phyloP scores from a whole-genome alignment of 345 rosid species.

The Rhodomyrtus tomentosa region DNA sequence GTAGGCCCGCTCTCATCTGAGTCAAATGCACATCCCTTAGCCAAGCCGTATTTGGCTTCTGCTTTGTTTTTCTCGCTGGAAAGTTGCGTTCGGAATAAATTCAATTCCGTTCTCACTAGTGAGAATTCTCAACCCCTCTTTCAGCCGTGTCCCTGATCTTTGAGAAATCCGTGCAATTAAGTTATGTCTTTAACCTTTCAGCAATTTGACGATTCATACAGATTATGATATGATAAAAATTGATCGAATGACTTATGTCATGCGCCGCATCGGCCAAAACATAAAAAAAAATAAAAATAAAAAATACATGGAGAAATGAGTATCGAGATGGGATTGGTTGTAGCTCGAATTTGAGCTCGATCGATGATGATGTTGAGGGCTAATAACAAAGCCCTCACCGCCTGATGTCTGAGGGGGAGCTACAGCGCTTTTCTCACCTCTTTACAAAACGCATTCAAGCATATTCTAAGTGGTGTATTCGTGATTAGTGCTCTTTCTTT shows the following conservation, averaged over 20 bases:
- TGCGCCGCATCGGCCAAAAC: not conserved
- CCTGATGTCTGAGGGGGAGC: not conserved
- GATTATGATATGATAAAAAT: not conserved
- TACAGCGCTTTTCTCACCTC: rapidly evolving
- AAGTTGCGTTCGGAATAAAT: not conserved
- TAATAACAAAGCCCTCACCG: no score
- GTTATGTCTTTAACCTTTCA: not conserved
- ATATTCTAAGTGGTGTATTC: no score
- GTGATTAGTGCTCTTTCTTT: not conserved
- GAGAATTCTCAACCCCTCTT: not conserved
- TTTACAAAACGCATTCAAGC: rapidly evolving
- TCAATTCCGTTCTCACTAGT: not conserved
- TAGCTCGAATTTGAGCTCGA: no score
- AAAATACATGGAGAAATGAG: no score
- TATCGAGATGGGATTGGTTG: no score
- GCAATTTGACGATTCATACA: not conserved
- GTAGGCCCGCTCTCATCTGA: not conserved
- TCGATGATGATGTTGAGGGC: no score
- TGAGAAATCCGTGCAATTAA: no score
- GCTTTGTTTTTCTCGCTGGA: not conserved
- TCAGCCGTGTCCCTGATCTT: no score
- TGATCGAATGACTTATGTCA: not conserved
- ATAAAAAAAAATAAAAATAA: no score
- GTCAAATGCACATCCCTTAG: not conserved
- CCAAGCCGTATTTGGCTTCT: not conserved